These are phyloP conservation scores for Rhododendron ferrugineum DNA, from an alignment of 148 eudicot genomes.

Conservation along the genomic window DNA sequence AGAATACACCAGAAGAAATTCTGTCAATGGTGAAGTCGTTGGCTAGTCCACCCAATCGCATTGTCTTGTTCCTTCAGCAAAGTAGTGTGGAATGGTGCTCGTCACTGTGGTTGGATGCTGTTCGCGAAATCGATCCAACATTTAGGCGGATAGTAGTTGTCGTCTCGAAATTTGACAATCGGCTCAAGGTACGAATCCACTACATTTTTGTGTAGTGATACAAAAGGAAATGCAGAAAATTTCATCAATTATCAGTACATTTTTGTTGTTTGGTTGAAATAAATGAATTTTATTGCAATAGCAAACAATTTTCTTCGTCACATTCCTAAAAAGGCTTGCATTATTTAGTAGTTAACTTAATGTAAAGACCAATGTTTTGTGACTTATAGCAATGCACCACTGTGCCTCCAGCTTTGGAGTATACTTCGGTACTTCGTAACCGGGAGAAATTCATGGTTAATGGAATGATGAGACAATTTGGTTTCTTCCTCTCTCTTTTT, in stretches of 20 bases:
- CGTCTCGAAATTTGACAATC: constrained; percentile 94
- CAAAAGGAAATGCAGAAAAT: neutral
- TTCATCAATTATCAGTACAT: neutral
- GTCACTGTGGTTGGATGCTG: constrained; percentile 88
- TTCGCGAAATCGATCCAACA: constrained; percentile 91
- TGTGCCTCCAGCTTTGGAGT: neutral
- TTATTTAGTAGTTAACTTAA: neutral
- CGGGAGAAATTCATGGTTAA: neutral
- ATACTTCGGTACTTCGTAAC: neutral
- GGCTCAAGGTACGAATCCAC: constrained; percentile 65
- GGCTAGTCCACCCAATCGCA: constrained; percentile 96
- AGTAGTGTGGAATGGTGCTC: constrained; percentile 99
- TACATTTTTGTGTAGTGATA: neutral
- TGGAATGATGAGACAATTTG: neutral
- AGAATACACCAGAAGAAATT: constrained; percentile 88
- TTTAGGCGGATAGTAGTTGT: constrained; percentile 75
- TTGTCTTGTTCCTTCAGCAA: constrained; percentile 91
- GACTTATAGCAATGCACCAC: neutral
- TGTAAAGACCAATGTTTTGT: neutral
- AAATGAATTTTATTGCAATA: neutral
- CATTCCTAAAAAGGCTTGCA: neutral
- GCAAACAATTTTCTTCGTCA: neutral
- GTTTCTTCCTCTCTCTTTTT: neutral
- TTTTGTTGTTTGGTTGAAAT: neutral
- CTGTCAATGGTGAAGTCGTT: constrained; percentile 90